Conservation (phyloP, 2,329 filamentous ascomycete species). For the Aulographum hederae region DNA sequence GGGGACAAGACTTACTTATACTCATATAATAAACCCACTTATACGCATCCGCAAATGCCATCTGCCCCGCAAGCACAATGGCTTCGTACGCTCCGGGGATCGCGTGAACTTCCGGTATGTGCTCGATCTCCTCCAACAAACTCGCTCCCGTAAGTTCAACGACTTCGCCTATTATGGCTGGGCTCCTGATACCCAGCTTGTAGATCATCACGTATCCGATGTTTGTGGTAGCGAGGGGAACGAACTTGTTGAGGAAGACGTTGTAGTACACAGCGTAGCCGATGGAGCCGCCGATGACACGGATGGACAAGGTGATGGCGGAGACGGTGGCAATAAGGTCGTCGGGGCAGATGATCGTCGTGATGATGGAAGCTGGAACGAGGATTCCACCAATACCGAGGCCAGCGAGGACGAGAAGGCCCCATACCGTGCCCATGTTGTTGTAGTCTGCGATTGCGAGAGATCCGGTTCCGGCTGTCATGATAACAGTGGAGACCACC, state of each 20-base stretch:
- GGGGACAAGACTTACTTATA: neutral
- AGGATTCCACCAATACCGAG: slow-evolving; percentile 9
- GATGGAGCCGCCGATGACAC: slow-evolving; percentile 12
- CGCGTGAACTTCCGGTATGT: neutral
- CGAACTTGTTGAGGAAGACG: slow-evolving; percentile 12
- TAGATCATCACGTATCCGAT: neutral
- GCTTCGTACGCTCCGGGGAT: too few relatives aligned
- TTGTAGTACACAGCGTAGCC: slow-evolving; percentile 14
- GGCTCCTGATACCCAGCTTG: slow-evolving; percentile 2
- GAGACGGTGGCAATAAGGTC: slow-evolving; percentile 13
- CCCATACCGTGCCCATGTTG: slow-evolving; percentile 3
- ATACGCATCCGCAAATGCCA: slow-evolving; percentile 3
- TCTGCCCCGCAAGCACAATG: slow-evolving; percentile 3
- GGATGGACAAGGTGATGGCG: slow-evolving; percentile 12
- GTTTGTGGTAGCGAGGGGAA: too few relatives aligned
- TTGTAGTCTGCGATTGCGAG: slow-evolving; percentile 2
- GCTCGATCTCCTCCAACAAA: slow-evolving; percentile 1
- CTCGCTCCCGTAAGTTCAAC: slow-evolving; percentile 2
- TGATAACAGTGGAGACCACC: slow-evolving; percentile 2
- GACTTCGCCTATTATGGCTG: slow-evolving; percentile 1
- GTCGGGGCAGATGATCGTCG: slow-evolving; percentile 12
- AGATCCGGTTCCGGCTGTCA: slow-evolving; percentile 4
- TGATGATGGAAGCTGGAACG: slow-evolving; percentile 13
- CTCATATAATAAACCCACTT: slow-evolving; percentile 4
- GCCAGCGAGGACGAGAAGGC: slow-evolving; percentile 4